These are phyloP conservation scores for Pythium rhizo-oryzae DNA, from an alignment of 352 stramenopile genomes.

Conservation along the genomic window DNA sequence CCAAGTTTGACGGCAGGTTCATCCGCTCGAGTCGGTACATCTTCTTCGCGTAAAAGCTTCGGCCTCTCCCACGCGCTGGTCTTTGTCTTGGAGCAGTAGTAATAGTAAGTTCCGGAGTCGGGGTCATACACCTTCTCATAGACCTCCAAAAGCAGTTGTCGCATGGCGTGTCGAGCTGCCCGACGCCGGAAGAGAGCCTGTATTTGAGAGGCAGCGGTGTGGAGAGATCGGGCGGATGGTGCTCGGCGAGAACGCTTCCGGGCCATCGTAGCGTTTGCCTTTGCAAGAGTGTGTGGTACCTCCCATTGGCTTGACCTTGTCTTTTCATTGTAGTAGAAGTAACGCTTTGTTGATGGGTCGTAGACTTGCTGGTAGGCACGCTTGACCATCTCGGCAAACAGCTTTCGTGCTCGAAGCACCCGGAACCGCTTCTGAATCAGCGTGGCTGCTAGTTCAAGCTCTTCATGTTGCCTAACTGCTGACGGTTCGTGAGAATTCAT, in stretches of 20 bases:
- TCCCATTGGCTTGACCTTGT: slow-evolving; percentile 43
- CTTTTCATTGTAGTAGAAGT: slow-evolving; percentile 54
- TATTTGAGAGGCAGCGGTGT: slow-evolving; percentile 26
- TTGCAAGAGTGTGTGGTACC: slow-evolving; percentile 22
- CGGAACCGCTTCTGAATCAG: slow-evolving; percentile 38
- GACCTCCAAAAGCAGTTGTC: slow-evolving; percentile 28
- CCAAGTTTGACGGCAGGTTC: background rate
- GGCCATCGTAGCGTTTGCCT: slow-evolving; percentile 5
- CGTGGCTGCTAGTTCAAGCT: slow-evolving; percentile 14
- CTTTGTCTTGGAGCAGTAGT: slow-evolving; percentile 36
- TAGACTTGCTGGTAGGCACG: slow-evolving; percentile 38
- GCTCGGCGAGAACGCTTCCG: background rate
- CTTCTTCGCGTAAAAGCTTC: slow-evolving; percentile 21
- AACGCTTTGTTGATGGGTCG: slow-evolving; percentile 36
- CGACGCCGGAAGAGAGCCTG: slow-evolving; percentile 31
- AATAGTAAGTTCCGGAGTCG: slow-evolving; percentile 35
- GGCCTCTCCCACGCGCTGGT: slow-evolving; percentile 40
- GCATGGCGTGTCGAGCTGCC: slow-evolving; percentile 19
- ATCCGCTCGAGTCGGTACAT: background rate
- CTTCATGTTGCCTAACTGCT: background rate
- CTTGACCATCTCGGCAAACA: slow-evolving; percentile 32
- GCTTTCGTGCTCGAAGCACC: slow-evolving; percentile 27
- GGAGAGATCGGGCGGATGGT: slow-evolving; percentile 5
- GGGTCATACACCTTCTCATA: slow-evolving; percentile 44
- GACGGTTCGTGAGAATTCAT: background rate